Percentiles rank a stretch among this genome's conserved stretches.
These are phyloP conservation scores for Phytophthora tubulina DNA, from an alignment of 352 stramenopile genomes.

Conservation along the genomic window DNA sequence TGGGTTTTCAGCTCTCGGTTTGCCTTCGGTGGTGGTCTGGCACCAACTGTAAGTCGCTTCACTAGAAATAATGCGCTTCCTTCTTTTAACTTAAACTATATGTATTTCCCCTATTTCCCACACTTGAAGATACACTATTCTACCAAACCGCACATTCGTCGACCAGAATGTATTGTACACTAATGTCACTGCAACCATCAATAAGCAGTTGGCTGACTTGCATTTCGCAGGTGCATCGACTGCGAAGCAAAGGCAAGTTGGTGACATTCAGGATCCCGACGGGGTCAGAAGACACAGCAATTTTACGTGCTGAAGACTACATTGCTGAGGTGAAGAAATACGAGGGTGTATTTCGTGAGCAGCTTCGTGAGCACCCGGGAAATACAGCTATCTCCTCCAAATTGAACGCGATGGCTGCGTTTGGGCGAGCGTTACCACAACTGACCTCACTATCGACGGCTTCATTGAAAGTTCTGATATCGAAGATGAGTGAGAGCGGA, in stretches of 20 bases:
- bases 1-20: conserved; percentile 43
- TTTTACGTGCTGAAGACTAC: conserved; percentile 50
- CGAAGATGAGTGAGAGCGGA: conserved; percentile 20
- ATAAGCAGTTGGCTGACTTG: conserved; percentile 4
- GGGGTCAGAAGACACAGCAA: conserved; percentile 47
- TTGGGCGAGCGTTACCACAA: conserved; percentile 42
- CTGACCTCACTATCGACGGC: conserved; percentile 44
- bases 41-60: conserved; percentile 62
- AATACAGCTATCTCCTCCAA: conserved; percentile 38
- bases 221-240: conserved; percentile 51
- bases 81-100: too few relatives aligned
- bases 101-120: too few relatives aligned
- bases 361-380: conserved; percentile 33
- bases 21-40: conserved; percentile 59
- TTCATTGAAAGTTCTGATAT: conserved; percentile 43
- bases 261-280: conserved; percentile 63
- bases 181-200: not conserved
- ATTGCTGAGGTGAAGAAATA: conserved; percentile 50
- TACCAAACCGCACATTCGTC: conserved; percentile 70
- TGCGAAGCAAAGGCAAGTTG: conserved; percentile 49
- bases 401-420: conserved; percentile 51
- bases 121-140: conserved; percentile 56
- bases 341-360: conserved; percentile 39
- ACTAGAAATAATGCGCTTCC: too few relatives aligned
- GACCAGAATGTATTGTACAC: conserved; percentile 61